phyloP scores from a whole-genome alignment of 2,329 filamentous ascomycete species.

The Fusarium tjaetaba region DNA sequence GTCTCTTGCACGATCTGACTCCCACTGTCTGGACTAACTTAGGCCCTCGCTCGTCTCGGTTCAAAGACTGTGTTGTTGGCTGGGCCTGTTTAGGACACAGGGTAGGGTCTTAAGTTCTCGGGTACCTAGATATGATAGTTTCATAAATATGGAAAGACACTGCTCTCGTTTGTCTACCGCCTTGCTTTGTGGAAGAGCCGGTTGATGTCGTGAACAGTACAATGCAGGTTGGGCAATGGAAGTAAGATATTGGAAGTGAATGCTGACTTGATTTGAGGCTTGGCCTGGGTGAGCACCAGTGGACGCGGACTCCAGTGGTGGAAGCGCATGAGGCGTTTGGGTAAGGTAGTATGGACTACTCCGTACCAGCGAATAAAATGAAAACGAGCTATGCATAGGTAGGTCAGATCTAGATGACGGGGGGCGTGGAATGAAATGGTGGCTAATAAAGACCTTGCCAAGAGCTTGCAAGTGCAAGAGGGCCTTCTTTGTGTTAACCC shows the following conservation, averaged over 20 bases:
- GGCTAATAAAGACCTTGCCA: background rate
- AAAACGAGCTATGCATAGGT: slow-evolving; percentile 10
- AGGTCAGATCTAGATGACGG: slow-evolving; percentile 28
- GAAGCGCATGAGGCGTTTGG: slow-evolving; percentile 33
- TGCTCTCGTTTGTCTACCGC: background rate
- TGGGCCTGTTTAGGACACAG: slow-evolving; percentile 23
- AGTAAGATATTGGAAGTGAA: slow-evolving; percentile 11
- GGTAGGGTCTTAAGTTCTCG: slow-evolving; percentile 8
- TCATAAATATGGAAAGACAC: background rate
- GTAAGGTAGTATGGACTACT: slow-evolving; percentile 4
- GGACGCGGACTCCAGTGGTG: slow-evolving; percentile 13
- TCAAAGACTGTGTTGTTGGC: slow-evolving; percentile 16
- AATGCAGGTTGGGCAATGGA: slow-evolving; percentile 9
- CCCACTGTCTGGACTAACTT: background rate
- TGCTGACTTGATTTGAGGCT: slow-evolving; percentile 11
- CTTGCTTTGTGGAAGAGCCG: background rate
- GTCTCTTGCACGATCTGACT: slow-evolving; percentile 26
- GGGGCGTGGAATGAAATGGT: slow-evolving; percentile 18
- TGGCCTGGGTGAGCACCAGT: background rate
- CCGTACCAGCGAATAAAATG: slow-evolving; percentile 24
- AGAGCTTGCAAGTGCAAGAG: background rate
- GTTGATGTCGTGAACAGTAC: slow-evolving; percentile 12
- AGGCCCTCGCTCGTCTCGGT: background rate
- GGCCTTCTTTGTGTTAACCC: slow-evolving; percentile 21
- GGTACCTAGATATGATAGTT: background rate